Evolutionary conservation across 2,329 filamentous ascomycete genomes (phyloP).

Genomic region (Aspergillus candidus): DNA sequence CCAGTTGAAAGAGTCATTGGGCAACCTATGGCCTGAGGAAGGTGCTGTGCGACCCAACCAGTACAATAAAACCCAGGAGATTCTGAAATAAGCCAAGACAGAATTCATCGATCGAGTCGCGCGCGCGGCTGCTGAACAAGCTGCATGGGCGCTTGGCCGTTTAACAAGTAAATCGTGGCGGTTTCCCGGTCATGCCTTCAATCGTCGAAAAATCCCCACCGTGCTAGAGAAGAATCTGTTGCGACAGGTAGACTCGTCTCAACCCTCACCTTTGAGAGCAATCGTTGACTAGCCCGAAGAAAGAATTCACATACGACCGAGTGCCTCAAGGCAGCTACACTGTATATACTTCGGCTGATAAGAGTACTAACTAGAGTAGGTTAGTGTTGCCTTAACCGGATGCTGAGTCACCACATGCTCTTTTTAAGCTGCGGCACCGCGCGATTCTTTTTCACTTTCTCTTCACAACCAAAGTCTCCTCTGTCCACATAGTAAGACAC

Average conservation of each 20-base stretch:
- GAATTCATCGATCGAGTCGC: conserved; percentile 9
- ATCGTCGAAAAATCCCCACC: too few species aligned
- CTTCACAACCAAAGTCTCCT: conserved; percentile 10
- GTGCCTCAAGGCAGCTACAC: too few species aligned
- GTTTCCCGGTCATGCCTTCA: too few species aligned
- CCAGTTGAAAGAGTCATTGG: conserved; percentile 8
- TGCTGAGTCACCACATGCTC: conserved; percentile 15
- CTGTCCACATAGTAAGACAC: neutral
- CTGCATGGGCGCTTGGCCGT: conserved; percentile 29
- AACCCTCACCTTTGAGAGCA: too few species aligned
- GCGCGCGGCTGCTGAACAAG: conserved; percentile 7
- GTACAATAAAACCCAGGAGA: conserved; percentile 10
- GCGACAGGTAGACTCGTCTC: too few species aligned
- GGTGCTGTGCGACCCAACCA: conserved; percentile 8
- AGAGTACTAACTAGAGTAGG: too few species aligned
- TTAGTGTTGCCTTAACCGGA: too few species aligned
- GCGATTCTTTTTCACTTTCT: conserved; percentile 8
- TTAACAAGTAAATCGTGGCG: neutral
- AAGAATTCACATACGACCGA: too few species aligned
- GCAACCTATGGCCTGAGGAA: conserved; percentile 14
- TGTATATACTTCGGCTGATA: conserved; percentile 2
- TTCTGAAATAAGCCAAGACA: conserved; percentile 9
- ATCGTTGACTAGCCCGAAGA: too few species aligned
- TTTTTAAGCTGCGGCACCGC: conserved; percentile 16
- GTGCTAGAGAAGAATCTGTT: too few species aligned